Base-by-base conservation (phyloP, 176 grass and related monocot genomes). In the Neostapfia colusana region DNA sequence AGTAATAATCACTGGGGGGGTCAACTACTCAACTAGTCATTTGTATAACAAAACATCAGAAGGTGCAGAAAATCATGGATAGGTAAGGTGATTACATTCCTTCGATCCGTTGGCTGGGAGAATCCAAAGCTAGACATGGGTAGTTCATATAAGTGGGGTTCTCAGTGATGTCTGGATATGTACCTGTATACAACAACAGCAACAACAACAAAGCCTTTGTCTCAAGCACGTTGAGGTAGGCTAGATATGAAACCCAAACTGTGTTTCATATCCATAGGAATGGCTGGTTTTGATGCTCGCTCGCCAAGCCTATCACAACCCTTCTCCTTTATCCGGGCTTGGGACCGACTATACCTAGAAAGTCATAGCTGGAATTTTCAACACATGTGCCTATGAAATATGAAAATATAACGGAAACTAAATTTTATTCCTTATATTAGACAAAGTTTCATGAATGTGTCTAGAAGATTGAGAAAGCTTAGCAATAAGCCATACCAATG, bases 401-500 rank as follows among this genome's bases (percentile, higher is more conserved):
- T 58, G 64, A 42, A 80, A 63, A 64, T n/a, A 64, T 36, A 74
- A 77, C 23, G 26, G 2, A n/a, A n/a, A n/a, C n/a, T n/a, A n/a
- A n/a, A n/a, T n/a, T 28, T 36, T 84, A 49, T 37, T 63, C 62
- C 65, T 64, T 4, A 38, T 44, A 72, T n/a, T 45, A 40, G 63
- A 50, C 31, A 21, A 55, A 85, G 20, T 13, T n/a, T 53, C 17
- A 7, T 34, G 55, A 20, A 65, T 68, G 25, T 63, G 36, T 60
- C 59, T 28, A 28, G 59, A 77, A 72, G 27, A 5, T 40, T 38
- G 76, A 54, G 63, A 70, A 63, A 86, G 31, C 57, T 26, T 71
- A 82, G 63, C 16, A 40, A 36, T 37, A 70, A 67, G 51, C 10
- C 72, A 72, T 95, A 99, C 95, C 89, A 84, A 69, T 2, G 95